Evolutionary conservation across 2,329 filamentous ascomycete genomes (phyloP), one percentile per base, ranked within the genome.

Genomic region (Chrysoporthe deuterocubensis): DNA sequence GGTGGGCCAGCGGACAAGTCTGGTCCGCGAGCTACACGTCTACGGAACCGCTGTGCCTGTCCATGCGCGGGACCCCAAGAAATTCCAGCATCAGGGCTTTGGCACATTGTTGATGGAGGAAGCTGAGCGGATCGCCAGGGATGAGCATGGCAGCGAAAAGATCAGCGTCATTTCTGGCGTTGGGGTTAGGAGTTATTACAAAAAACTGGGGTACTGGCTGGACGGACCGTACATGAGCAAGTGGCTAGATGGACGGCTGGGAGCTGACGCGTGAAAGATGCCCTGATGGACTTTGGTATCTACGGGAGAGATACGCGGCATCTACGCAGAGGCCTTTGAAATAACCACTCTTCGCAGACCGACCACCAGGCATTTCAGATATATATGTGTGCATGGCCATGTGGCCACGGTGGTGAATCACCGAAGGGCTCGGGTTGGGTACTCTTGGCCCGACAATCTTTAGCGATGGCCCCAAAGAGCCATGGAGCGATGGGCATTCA

Each of bases 151-250:
- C 6, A 97, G 94, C 74, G 86, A 86, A 69, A 99, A 99, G 85
- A 93, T 99, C 66, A 96, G 93, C 76, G 94, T 99, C 72, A 99
- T 99, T 70, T 97, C 94, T n/a, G 96, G 96, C 42, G 94, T 99
- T 8, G 96, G 96, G 14, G 96, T 98, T 21, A 86, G 96, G 75
- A 96, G 93, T 76, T 99, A 99, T 78, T 99, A 99, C 77, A 90
- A 88, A 71, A 95, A 94, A 78, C 85, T 99, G 43, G 96, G 96
- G 1, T 99, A 97, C 81, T 93, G 89, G 84, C 84, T 99, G 42
- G 96, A 99, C 78, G 96, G 96, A 11, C 93, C 92, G 13, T 97
- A 96, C 71, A 93, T 89, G 85, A 88, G 85, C 78, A 90, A 90
- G 78, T 88, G 85, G 86, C 76, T 89, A 3, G 85, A 89, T 70